phyloP scores from a whole-genome alignment of 257 asterid species.

The Euphrasia confusa region DNA sequence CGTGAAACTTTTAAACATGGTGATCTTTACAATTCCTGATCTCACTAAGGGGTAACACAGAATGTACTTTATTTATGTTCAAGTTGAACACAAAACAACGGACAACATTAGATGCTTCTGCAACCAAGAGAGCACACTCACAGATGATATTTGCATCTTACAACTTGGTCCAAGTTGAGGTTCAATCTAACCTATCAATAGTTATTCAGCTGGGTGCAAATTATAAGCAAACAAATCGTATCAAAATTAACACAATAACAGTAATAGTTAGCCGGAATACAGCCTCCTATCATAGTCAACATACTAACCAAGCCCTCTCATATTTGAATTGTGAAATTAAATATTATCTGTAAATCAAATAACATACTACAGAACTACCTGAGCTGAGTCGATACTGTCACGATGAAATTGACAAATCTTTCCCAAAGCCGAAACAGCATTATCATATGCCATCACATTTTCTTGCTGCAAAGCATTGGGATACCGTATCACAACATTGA shows the following conservation, averaged over 20 bases:
- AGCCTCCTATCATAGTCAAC: not conserved
- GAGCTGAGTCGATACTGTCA: slow-evolving; percentile 81
- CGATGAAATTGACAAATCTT: slow-evolving; percentile 94
- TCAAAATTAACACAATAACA: not conserved
- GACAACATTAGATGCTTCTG: not conserved
- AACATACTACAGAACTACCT: slow-evolving; percentile 35
- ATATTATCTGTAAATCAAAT: not conserved
- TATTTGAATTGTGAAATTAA: not conserved
- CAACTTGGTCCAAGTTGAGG: not conserved
- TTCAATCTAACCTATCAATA: not conserved
- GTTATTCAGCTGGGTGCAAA: not conserved
- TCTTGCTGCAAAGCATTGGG: slow-evolving; percentile 73
- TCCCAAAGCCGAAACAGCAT: slow-evolving; percentile 95
- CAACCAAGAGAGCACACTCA: not conserved
- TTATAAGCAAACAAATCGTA: not conserved
- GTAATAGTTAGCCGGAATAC: not conserved
- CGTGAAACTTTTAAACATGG: not conserved
- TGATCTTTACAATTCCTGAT: not conserved
- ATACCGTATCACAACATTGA: slow-evolving; percentile 70
- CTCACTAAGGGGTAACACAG: not conserved
- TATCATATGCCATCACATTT: slow-evolving; percentile 90
- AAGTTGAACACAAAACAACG: not conserved
- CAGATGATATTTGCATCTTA: not conserved
- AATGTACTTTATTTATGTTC: not conserved
- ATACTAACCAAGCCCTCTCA: not conserved